phyloP scores from a whole-genome alignment of 768 basidiomycete genomes.

The Mycena leptocephala region DNA sequence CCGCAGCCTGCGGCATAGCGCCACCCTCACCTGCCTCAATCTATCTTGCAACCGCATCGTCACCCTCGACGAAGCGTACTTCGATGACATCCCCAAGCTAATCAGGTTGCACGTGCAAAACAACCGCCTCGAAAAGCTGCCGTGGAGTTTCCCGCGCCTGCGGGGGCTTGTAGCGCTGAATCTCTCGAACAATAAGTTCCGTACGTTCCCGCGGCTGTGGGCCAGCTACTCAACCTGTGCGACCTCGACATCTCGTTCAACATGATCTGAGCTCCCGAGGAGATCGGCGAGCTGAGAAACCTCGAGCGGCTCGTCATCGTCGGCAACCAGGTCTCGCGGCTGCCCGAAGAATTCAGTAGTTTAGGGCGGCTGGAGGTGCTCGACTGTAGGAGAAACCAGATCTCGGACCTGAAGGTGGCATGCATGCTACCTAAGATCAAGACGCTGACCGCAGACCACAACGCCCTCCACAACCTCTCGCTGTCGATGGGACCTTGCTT shows the following conservation, averaged over 20 bases:
- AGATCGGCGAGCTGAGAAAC: slow-evolving; percentile 77
- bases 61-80: slow-evolving; percentile 88
- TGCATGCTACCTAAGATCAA: slow-evolving; percentile 80
- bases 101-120: slow-evolving; percentile 85
- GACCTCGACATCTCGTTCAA: slow-evolving; percentile 98
- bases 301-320: slow-evolving; percentile 86
- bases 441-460: slow-evolving; percentile 85
- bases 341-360: slow-evolving; percentile 74
- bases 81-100: slow-evolving; percentile 84
- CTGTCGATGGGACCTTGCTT: slow-evolving; percentile 81
- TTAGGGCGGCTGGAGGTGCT: slow-evolving; percentile 78
- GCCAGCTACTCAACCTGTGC: slow-evolving; percentile 77
- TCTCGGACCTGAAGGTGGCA: slow-evolving; percentile 82
- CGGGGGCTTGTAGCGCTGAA: slow-evolving; percentile 83
- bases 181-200: slow-evolving; percentile 97
- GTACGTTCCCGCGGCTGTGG: slow-evolving; percentile 78
- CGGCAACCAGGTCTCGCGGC: slow-evolving; percentile 85
- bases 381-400: slow-evolving; percentile 90
- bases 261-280: slow-evolving; percentile 85
- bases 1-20: slow-evolving; percentile 82
- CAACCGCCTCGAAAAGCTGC: slow-evolving; percentile 91
- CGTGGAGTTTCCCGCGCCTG: slow-evolving; percentile 88
- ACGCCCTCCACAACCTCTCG: slow-evolving; percentile 86
- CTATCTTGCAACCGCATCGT: slow-evolving; percentile 93
- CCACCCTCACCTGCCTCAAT: slow-evolving; percentile 85